Evolutionary conservation across 371 early-diverging fungal genomes (phyloP), one percentile per base, ranked within the genome.

Genomic region (Furculomyces boomerangus): DNA sequence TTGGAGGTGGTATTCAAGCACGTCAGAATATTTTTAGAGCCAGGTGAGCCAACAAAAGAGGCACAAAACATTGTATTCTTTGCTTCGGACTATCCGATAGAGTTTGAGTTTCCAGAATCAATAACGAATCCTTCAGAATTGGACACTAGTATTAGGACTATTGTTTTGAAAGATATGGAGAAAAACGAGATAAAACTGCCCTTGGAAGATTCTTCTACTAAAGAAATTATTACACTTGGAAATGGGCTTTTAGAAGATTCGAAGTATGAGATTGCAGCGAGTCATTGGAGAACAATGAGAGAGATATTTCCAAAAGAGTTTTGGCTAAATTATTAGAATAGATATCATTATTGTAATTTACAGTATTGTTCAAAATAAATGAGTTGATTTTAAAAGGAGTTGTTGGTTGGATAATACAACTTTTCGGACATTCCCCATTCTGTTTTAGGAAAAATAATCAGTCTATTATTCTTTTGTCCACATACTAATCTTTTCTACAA

Each of bases 241-340:
- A 58, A 75, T 56, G 76, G 74, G 53, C 73, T 75, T 45, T 66
- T 82, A 44, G 60, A 68, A 52, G 54, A 54, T 27, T 61, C 75
- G 64, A 73, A 76, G 63, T 51, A 61, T 0, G 52, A 51, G 2
- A 64, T 74, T 0, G 80, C 81, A 3, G 54, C 58, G 40, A 64
- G 66, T 49, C 84, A 84, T 60, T 86, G 83, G 84, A 54, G 71
- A 16, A 65, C 74, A 49, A 85, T 86, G 86, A 67, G 78, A 22
- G 58, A 66, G 8, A 46, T 83, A 54, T 71, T 84, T 41, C 75
- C 79, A 25, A 55, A 60, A 10, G 76, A 74, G 13, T 76, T 81
- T 60, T 87, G 88, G 88, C 47, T 76, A 18, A 72, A 74, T 54
- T 83, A 78, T 60, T 85, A 73, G 45, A 1, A 46, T 8, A 26